Conservation (phyloP, 164 flowering plant genomes). For the Kingdonia uniflora region DNA sequence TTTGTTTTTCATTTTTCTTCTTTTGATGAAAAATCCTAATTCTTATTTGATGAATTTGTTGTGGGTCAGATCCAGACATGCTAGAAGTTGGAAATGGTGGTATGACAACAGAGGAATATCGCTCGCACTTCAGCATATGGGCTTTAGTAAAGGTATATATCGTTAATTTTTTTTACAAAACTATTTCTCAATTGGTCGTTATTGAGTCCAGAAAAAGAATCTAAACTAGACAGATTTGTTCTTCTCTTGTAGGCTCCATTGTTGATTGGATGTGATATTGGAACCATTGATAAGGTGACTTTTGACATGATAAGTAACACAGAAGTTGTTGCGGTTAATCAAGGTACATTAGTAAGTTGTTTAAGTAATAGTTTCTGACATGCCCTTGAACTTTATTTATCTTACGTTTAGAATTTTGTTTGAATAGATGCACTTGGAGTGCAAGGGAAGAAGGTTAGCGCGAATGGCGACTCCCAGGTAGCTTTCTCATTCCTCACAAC, state of each 20-base stretch:
- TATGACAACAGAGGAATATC: constrained; percentile 79
- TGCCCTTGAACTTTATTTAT: no score
- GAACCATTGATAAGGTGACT: no score
- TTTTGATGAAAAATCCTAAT: neutral
- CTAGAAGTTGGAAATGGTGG: constrained; percentile 99
- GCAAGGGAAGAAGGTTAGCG: constrained; percentile 67
- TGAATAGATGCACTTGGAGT: constrained; percentile 56
- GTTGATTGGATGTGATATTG: no score
- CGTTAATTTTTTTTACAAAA: no score
- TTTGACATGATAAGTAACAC: constrained; percentile 39
- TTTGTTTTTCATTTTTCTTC: neutral
- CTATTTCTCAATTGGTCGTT: no score
- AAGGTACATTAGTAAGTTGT: constrained; percentile 32
- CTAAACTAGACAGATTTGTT: no score
- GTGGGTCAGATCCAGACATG: constrained; percentile 83
- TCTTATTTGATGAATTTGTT: neutral
- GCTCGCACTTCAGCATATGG: constrained; percentile 94
- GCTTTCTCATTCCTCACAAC: neutral
- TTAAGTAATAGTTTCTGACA: no score
- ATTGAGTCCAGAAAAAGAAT: no score
- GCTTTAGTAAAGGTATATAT: constrained; percentile 17
- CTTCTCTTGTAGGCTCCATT: constrained; percentile 48
- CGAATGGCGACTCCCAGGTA: constrained; percentile 57
- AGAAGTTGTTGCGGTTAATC: constrained; percentile 74
- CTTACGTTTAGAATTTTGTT: constrained; percentile 1